phyloP scores from a whole-genome alignment of 345 rosid species.

The Acer negundo region DNA sequence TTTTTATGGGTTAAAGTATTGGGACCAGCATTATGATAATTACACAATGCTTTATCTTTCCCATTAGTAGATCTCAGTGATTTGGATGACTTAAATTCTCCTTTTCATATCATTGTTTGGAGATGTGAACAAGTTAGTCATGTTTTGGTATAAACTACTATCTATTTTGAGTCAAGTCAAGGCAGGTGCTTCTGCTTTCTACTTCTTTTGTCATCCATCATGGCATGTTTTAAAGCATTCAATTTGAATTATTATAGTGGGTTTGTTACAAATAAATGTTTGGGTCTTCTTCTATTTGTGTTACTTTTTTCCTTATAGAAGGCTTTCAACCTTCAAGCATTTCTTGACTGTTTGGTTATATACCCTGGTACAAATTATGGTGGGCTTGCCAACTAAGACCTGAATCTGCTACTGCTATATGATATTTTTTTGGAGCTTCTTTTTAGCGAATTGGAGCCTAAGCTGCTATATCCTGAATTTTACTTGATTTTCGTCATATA shows the following conservation, averaged over 20 bases:
- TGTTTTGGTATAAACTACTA: neutral
- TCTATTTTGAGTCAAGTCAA: neutral
- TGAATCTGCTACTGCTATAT: conserved; percentile 3
- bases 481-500: neutral
- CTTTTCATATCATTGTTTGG: too few relatives aligned
- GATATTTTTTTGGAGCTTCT: neutral
- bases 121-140: neutral
- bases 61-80: neutral
- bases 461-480: neutral
- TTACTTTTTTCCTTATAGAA: neutral
- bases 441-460: neutral
- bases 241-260: neutral
- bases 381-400: neutral
- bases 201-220: neutral
- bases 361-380: too few relatives aligned
- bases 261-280: neutral
- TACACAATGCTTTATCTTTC: neutral
- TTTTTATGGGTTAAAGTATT: neutral
- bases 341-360: neutral
- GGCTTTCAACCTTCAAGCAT: neutral
- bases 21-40: neutral
- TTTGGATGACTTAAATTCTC: too few relatives aligned
- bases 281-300: neutral
- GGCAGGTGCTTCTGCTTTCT: neutral
- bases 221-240: neutral